Conservation (phyloP, 139 green algal species). For the Micractinium sp. region DNA sequence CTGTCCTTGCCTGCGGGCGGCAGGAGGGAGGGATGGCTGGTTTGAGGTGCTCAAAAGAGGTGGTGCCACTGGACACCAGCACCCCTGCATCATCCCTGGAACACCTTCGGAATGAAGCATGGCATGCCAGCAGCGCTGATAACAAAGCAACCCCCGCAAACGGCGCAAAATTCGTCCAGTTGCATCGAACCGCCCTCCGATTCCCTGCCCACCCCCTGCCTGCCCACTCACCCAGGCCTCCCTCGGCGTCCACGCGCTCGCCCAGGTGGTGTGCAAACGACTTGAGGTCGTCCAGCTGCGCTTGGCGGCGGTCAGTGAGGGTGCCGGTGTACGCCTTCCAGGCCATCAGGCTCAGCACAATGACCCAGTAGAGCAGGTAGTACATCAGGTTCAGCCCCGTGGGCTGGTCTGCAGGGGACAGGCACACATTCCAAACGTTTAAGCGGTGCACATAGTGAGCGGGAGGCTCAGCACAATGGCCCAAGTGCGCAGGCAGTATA, state of each 20-base stretch:
- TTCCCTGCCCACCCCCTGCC: no score
- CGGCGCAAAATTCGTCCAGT: background rate
- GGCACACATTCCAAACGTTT: no score
- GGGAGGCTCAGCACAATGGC: no score
- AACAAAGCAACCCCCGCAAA: no score
- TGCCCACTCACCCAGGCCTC: background rate
- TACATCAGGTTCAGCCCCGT: slow-evolving; percentile 45
- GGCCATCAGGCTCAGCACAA: slow-evolving; percentile 23
- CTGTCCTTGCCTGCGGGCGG: slow-evolving; percentile 1
- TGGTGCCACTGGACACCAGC: background rate
- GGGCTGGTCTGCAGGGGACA: slow-evolving; percentile 28
- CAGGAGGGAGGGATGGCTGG: no score
- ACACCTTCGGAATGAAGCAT: background rate
- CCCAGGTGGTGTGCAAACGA: background rate
- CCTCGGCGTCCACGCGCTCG: background rate
- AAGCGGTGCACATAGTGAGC: no score
- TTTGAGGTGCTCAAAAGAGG: background rate
- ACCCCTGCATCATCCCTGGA: no score
- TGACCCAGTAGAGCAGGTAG: slow-evolving; percentile 47
- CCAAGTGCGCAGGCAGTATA: no score
- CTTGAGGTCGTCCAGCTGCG: background rate
- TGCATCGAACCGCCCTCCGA: background rate
- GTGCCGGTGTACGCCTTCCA: slow-evolving; percentile 33
- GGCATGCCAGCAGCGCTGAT: background rate
- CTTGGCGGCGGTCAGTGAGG: slow-evolving; percentile 38